These are phyloP conservation scores for Aspergillus panamensis DNA, from an alignment of 495 filamentous ascomycete species.

Conservation along the genomic window DNA sequence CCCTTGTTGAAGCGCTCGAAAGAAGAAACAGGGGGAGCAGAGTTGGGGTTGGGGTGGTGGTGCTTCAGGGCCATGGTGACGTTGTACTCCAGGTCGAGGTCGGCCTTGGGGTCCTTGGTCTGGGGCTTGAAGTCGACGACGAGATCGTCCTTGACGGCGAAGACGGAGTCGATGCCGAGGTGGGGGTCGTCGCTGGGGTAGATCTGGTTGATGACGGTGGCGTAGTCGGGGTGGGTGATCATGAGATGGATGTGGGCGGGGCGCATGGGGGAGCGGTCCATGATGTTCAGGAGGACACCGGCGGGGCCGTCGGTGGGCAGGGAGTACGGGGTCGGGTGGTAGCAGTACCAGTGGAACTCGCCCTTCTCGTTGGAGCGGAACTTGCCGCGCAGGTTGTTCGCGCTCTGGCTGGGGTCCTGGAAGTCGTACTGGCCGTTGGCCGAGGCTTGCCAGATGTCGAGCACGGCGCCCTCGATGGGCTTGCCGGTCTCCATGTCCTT, in stretches of 20 bases:
- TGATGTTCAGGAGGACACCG: slow-evolving; percentile 60
- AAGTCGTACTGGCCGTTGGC: slow-evolving; percentile 87
- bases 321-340: slow-evolving; percentile 76
- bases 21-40: slow-evolving; percentile 43
- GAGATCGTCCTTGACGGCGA: slow-evolving; percentile 63
- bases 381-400: slow-evolving; percentile 83
- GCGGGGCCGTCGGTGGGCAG: slow-evolving; percentile 74
- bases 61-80: slow-evolving; percentile 47
- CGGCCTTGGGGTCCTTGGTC: slow-evolving; percentile 45
- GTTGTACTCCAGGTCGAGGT: slow-evolving; percentile 45
- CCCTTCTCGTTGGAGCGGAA: slow-evolving; percentile 74
- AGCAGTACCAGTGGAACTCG: slow-evolving; percentile 76
- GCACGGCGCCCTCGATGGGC: slow-evolving; percentile 65
- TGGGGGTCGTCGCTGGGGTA: slow-evolving; percentile 61
- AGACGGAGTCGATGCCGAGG: slow-evolving; percentile 60
- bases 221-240: slow-evolving; percentile 48
- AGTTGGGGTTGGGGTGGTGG: slow-evolving; percentile 48
- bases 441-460: slow-evolving; percentile 85
- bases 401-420: slow-evolving; percentile 74
- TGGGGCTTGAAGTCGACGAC: slow-evolving; percentile 60
- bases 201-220: slow-evolving; percentile 60
- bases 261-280: slow-evolving; percentile 63
- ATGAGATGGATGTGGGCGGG: slow-evolving; percentile 50
- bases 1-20: slow-evolving; percentile 41
- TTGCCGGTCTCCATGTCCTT: slow-evolving; percentile 67